phyloP scores from a whole-genome alignment of 768 basidiomycete genomes.

The Brasilioporus rufonigricans region DNA sequence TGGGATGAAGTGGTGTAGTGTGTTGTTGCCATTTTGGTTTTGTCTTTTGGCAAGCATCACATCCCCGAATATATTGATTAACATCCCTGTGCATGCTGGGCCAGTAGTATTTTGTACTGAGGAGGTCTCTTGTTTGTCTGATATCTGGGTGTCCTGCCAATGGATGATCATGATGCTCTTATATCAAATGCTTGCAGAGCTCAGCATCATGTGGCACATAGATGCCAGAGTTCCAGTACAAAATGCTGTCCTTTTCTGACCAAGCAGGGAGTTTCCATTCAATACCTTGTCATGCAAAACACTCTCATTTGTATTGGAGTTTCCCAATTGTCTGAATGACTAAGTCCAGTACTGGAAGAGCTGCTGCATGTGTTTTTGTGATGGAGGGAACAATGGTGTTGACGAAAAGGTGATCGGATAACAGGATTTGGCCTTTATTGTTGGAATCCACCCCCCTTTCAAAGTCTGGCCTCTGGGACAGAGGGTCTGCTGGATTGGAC shows the following conservation, averaged over 20 bases:
- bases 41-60: neutral
- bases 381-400: no score
- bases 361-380: no score
- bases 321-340: neutral
- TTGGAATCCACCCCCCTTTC: neutral
- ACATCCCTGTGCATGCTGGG: neutral
- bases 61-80: neutral
- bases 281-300: no score
- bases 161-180: neutral
- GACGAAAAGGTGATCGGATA: neutral
- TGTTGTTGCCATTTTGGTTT: no score
- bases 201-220: no score
- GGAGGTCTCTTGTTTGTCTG: neutral
- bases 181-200: no score
- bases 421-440: neutral
- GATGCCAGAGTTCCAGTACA: neutral
- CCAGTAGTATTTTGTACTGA: neutral
- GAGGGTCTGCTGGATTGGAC: neutral
- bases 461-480: neutral
- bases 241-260: neutral
- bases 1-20: no score
- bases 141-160: neutral
- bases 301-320: neutral
- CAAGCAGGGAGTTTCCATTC: no score
- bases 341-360: no score